A percentile compares a stretch with the other conserved stretches of the same genome.
Evolutionary conservation across 352 stramenopile genomes (phyloP).

Genomic region (Globisporangium cystogenes): DNA sequence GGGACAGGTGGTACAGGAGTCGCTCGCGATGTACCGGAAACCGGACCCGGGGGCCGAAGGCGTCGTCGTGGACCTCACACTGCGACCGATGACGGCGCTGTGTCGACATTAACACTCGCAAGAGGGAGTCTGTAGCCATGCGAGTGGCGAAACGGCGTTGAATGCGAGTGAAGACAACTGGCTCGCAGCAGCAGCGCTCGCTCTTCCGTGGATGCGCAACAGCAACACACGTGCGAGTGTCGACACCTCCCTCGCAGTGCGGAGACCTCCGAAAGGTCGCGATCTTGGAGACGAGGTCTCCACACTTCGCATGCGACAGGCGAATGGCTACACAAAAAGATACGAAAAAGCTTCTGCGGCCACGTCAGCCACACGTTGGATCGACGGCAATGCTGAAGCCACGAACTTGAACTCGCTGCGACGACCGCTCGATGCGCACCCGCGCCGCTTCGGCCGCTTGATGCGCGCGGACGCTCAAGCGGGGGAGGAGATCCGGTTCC

Average conservation of each 20-base stretch:
- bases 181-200: neutral
- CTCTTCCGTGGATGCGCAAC: too few species aligned
- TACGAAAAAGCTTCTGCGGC: too few species aligned
- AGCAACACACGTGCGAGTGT: too few species aligned
- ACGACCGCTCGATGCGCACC: too few species aligned
- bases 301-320: too few species aligned
- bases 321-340: neutral
- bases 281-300: too few species aligned
- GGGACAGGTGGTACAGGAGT: constrained; percentile 81
- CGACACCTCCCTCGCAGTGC: neutral
- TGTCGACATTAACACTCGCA: constrained; percentile 32
- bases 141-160: neutral
- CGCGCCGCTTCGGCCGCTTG: too few species aligned
- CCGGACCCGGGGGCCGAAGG: constrained; percentile 71
- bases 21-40: constrained; percentile 71
- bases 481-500: too few species aligned
- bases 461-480: too few species aligned
- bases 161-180: neutral
- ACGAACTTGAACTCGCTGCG: too few species aligned
- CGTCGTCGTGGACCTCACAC: constrained; percentile 61
- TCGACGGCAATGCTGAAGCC: too few species aligned
- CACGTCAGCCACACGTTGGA: too few species aligned
- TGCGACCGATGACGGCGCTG: constrained; percentile 63
- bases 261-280: neutral
- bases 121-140: neutral